Percentiles rank a stretch among this genome's conserved stretches.
phyloP scores from a whole-genome alignment of 2,329 filamentous ascomycete species.

The Amphichorda felina region DNA sequence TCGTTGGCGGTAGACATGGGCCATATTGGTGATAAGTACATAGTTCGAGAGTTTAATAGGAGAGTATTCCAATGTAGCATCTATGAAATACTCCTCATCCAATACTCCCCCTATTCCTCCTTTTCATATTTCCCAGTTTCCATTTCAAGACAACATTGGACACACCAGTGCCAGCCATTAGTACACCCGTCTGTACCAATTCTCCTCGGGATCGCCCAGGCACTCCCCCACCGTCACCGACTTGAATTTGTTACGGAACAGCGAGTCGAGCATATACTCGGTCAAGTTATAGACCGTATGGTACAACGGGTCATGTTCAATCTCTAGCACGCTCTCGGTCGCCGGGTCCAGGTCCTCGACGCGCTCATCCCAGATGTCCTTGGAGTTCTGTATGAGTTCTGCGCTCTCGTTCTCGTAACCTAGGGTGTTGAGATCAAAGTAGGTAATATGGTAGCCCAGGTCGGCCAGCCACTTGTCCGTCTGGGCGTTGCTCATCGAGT shows the following conservation, averaged over 20 bases:
- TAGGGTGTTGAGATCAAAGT: conserved; percentile 50
- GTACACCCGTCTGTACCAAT: conserved; percentile 31
- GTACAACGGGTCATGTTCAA: conserved; percentile 39
- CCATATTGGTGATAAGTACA: too few species aligned
- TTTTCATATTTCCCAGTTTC: too few species aligned
- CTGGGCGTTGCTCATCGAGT: conserved; percentile 28
- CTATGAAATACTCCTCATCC: too few species aligned
- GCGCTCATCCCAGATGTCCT: conserved; percentile 22
- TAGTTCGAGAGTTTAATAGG: too few species aligned
- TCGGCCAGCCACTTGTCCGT: conserved; percentile 25
- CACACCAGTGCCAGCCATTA: too few species aligned
- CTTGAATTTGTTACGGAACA: conserved; percentile 26
- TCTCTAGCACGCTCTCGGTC: conserved; percentile 23
- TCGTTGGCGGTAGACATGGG: too few species aligned
- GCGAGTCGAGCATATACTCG: conserved; percentile 26
- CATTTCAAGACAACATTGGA: too few species aligned
- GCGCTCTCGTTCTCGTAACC: conserved; percentile 43
- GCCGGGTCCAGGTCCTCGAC: conserved; percentile 19
- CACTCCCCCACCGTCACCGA: conserved; percentile 42
- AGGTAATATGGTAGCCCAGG: conserved; percentile 45
- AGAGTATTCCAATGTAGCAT: too few species aligned
- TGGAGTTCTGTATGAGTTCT: conserved; percentile 31
- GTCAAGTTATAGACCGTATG: conserved; percentile 30
- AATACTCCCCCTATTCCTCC: too few species aligned
- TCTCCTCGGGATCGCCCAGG: conserved; percentile 34